phyloP scores from a whole-genome alignment of 2,329 filamentous ascomycete species.

The Onygenales sp. region DNA sequence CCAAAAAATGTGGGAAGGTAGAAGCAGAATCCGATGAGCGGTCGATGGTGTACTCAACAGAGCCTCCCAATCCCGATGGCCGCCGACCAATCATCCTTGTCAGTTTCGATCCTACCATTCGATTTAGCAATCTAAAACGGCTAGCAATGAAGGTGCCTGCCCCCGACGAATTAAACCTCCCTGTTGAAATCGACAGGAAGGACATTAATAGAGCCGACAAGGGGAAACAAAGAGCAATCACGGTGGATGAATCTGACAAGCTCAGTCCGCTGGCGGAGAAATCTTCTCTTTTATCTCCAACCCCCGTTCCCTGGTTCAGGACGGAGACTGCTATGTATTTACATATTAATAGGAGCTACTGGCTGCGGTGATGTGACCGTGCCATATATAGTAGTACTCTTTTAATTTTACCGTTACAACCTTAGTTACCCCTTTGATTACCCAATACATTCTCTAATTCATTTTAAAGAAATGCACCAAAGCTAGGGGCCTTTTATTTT shows the following conservation, averaged over 20 bases:
- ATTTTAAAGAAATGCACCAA: too few relatives aligned
- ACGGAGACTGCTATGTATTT: constrained; percentile 9
- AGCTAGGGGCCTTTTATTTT: too few relatives aligned
- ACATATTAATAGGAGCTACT: constrained; percentile 10
- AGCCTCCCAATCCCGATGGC: constrained; percentile 1
- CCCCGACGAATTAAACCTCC: neutral
- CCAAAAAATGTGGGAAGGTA: constrained; percentile 18
- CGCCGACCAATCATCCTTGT: constrained; percentile 10
- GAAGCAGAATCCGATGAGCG: constrained; percentile 11
- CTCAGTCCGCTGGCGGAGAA: too few relatives aligned
- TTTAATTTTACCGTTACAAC: neutral
- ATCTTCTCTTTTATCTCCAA: neutral
- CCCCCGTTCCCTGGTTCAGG: constrained; percentile 7
- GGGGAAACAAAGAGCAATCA: neutral
- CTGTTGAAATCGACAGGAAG: constrained; percentile 1
- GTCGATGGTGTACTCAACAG: constrained; percentile 11
- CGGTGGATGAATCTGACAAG: neutral
- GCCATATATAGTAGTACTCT: neutral
- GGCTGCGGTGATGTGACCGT: constrained; percentile 10
- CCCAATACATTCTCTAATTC: neutral
- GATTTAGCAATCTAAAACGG: constrained; percentile 8
- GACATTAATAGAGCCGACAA: neutral
- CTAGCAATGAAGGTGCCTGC: neutral
- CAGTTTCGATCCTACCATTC: constrained; percentile 13
- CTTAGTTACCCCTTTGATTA: neutral